Percentiles rank a stretch among this genome's conserved stretches.
These are phyloP conservation scores for Peronosclerospora sorghi DNA, from an alignment of 352 stramenopile species.

Conservation along the genomic window DNA sequence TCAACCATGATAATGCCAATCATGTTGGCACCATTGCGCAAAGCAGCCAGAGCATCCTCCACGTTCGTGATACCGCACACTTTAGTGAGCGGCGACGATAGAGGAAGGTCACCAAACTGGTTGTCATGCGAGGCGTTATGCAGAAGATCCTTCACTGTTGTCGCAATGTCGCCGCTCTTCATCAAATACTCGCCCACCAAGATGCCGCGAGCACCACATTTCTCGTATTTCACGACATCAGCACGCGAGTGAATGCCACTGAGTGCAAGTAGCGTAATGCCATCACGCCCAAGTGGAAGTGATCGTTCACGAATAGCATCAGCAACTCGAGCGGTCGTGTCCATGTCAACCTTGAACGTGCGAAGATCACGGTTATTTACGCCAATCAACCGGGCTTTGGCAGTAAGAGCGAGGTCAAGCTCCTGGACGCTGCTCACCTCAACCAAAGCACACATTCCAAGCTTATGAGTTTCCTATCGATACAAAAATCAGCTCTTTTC, in stretches of 20 bases:
- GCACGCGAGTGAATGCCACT: slow-evolving; percentile 91
- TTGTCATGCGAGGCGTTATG: slow-evolving; percentile 19
- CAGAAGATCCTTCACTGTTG: slow-evolving; percentile 79
- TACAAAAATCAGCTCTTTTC: background rate
- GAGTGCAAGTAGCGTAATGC: slow-evolving; percentile 88
- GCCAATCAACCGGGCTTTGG: slow-evolving; percentile 90
- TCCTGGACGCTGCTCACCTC: slow-evolving; percentile 94
- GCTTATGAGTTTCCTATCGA: slow-evolving; percentile 60
- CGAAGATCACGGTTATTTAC: slow-evolving; percentile 99
- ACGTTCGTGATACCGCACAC: slow-evolving; percentile 93
- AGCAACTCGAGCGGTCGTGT: slow-evolving; percentile 88
- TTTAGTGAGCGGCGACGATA: slow-evolving; percentile 67
- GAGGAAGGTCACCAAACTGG: slow-evolving; percentile 17
- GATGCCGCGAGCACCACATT: slow-evolving; percentile 83
- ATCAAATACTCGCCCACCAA: slow-evolving; percentile 98
- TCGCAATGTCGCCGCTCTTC: slow-evolving; percentile 85
- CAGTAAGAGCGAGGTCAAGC: slow-evolving; percentile 88
- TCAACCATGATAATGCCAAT: slow-evolving; percentile 96
- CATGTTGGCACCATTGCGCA: slow-evolving; percentile 89
- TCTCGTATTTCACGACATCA: slow-evolving; percentile 87
- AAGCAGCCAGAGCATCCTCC: slow-evolving; percentile 87
- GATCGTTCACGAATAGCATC: slow-evolving; percentile 61
- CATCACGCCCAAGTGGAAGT: slow-evolving; percentile 57
- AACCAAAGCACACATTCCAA: slow-evolving; percentile 96
- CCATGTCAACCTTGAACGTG: slow-evolving; percentile 96